Conservation (phyloP, 2,329 filamentous ascomycete species). For the Phyllosticta ampelicida region DNA sequence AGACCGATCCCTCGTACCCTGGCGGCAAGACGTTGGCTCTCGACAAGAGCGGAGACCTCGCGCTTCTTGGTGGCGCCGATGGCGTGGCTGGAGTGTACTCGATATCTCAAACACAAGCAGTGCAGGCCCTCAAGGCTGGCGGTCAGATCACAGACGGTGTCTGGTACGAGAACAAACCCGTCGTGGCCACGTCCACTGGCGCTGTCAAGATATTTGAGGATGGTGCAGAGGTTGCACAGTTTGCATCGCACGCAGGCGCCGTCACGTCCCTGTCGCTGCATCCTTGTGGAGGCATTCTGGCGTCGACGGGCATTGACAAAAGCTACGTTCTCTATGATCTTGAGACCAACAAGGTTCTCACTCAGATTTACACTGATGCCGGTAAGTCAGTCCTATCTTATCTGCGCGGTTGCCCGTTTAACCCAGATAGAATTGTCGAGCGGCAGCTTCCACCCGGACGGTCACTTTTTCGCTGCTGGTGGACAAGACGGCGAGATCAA, state of each 20-base stretch:
- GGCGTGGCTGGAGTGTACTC: slow-evolving; percentile 71
- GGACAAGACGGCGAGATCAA: slow-evolving; percentile 72
- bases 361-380: slow-evolving; percentile 68
- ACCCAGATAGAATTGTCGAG: slow-evolving; percentile 53
- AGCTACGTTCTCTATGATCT: slow-evolving; percentile 87
- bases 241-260: slow-evolving; percentile 73
- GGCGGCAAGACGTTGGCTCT: slow-evolving; percentile 48
- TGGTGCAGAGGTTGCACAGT: slow-evolving; percentile 56
- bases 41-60: slow-evolving; percentile 52
- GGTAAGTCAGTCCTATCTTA: too few species aligned
- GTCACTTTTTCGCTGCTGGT: slow-evolving; percentile 83
- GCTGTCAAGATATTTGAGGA: slow-evolving; percentile 68
- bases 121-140: slow-evolving; percentile 53
- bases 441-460: slow-evolving; percentile 87
- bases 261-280: slow-evolving; percentile 70
- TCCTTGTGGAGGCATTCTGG: slow-evolving; percentile 70
- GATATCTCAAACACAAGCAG: slow-evolving; percentile 62
- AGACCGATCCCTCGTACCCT: slow-evolving; percentile 48
- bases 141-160: slow-evolving; percentile 55
- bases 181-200: slow-evolving; percentile 66
- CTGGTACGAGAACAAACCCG: slow-evolving; percentile 57
- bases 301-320: slow-evolving; percentile 84
- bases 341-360: slow-evolving; percentile 53
- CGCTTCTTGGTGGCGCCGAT: slow-evolving; percentile 63
- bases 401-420: too few species aligned